These are phyloP conservation scores for Botrytis squamosa DNA, from an alignment of 2,329 filamentous ascomycete species.

Conservation along the genomic window DNA sequence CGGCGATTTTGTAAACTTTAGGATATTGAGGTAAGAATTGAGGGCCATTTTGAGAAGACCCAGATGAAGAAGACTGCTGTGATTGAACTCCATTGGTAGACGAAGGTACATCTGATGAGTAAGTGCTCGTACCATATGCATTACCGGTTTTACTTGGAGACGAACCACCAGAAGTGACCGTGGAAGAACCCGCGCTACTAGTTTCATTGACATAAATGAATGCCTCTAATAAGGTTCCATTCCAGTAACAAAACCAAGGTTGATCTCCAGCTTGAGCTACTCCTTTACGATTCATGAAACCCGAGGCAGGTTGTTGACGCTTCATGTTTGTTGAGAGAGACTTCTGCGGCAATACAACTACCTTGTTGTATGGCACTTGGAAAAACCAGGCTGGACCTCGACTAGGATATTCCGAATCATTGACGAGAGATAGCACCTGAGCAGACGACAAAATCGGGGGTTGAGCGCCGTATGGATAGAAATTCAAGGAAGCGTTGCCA, in stretches of 20 bases:
- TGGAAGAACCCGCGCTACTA: slow-evolving; percentile 38
- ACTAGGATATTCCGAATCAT: slow-evolving; percentile 54
- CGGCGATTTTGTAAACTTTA: slow-evolving; percentile 63
- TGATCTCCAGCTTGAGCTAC: slow-evolving; percentile 53
- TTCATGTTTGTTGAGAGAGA: slow-evolving; percentile 25
- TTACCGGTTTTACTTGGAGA: background rate
- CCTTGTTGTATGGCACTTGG: slow-evolving; percentile 60
- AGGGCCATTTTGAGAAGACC: slow-evolving; percentile 26
- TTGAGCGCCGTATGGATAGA: slow-evolving; percentile 61
- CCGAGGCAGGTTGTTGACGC: slow-evolving; percentile 19
- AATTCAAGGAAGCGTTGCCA: slow-evolving; percentile 41
- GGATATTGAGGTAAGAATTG: slow-evolving; percentile 46
- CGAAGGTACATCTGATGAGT: slow-evolving; percentile 35
- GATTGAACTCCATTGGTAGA: slow-evolving; percentile 22
- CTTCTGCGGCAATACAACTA: slow-evolving; percentile 51
- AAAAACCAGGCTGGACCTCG: slow-evolving; percentile 65
- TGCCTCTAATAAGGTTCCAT: slow-evolving; percentile 62
- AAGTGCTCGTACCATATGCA: slow-evolving; percentile 13
- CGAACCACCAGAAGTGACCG: slow-evolving; percentile 10
- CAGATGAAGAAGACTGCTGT: slow-evolving; percentile 21
- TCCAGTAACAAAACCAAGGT: slow-evolving; percentile 72
- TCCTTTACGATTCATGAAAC: slow-evolving; percentile 39
- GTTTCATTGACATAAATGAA: slow-evolving; percentile 59
- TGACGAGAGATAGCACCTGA: slow-evolving; percentile 52
- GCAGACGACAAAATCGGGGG: slow-evolving; percentile 49